A percentile compares a stretch with the other conserved stretches of the same genome.
Evolutionary conservation across 2,329 filamentous ascomycete genomes (phyloP).

Genomic region (Graphilbum fragrans): DNA sequence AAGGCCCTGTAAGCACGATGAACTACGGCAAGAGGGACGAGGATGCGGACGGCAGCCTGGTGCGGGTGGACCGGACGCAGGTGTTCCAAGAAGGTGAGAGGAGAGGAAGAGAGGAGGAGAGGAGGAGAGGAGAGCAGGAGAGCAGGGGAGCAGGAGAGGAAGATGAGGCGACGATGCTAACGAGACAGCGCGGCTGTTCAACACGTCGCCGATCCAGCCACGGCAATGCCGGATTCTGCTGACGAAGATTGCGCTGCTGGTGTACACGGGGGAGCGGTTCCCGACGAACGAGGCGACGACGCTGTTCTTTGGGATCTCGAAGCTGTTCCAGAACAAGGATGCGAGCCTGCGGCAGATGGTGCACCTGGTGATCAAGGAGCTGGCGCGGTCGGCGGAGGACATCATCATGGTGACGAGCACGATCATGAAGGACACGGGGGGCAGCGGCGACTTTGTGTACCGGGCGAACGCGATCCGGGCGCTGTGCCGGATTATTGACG

Average conservation of each 20-base stretch:
- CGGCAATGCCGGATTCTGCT: slow-evolving; percentile 95
- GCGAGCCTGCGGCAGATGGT: slow-evolving; percentile 97
- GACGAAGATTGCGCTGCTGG: slow-evolving; percentile 90
- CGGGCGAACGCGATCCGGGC: slow-evolving; percentile 92
- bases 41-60: slow-evolving; percentile 83
- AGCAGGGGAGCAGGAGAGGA: not conserved
- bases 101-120: too few relatives aligned
- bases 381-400: slow-evolving; percentile 89
- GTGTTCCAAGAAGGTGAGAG: slow-evolving; percentile 91
- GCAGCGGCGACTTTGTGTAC: slow-evolving; percentile 87
- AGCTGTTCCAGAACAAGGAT: slow-evolving; percentile 99
- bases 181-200: slow-evolving; percentile 79
- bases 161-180: slow-evolving; percentile 6
- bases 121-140: too few relatives aligned
- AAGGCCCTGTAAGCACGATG: too few relatives aligned
- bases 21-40: slow-evolving; percentile 99
- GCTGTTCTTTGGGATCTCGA: slow-evolving; percentile 97
- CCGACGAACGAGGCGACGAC: slow-evolving; percentile 94
- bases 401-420: slow-evolving; percentile 99
- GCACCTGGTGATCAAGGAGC: slow-evolving; percentile 94
- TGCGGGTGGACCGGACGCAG: slow-evolving; percentile 94
- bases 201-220: slow-evolving; percentile 91
- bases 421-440: slow-evolving; percentile 98
- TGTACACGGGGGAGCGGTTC: slow-evolving; percentile 96
- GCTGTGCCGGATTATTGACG: slow-evolving; percentile 92